Evolutionary conservation across 768 basidiomycete genomes (phyloP).

Genomic region (Boletus bicolor): DNA sequence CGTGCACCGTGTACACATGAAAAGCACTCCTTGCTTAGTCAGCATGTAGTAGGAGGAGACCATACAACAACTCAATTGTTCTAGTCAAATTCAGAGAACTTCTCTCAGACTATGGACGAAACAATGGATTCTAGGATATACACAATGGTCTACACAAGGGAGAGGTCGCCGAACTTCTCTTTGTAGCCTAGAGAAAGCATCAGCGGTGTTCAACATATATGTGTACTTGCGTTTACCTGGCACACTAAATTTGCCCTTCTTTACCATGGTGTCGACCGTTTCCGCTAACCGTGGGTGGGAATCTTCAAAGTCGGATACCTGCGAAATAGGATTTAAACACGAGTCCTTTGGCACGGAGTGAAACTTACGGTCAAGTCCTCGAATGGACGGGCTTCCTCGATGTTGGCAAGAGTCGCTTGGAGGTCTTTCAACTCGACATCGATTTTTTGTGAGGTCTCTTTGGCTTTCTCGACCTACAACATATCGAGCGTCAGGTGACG

Average conservation of each 20-base stretch:
- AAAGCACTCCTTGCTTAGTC: slow-evolving; percentile 21
- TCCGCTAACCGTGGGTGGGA: slow-evolving; percentile 92
- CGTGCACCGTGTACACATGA: not conserved
- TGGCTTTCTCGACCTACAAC: slow-evolving; percentile 76
- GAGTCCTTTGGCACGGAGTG: not conserved
- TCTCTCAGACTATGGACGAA: not conserved
- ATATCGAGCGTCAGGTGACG: slow-evolving; percentile 5
- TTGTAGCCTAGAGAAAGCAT: slow-evolving; percentile 60
- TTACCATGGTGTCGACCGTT: slow-evolving; percentile 90
- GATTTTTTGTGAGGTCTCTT: slow-evolving; percentile 87
- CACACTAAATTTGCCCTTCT: slow-evolving; percentile 98
- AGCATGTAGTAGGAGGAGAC: not conserved
- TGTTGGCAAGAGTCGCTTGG: slow-evolving; percentile 91
- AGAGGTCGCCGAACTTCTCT: slow-evolving; percentile 96
- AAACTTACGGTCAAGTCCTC: slow-evolving; percentile 89
- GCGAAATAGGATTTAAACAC: slow-evolving; percentile 4
- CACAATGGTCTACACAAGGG: slow-evolving; percentile 65
- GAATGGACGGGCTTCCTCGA: slow-evolving; percentile 95
- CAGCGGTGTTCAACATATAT: not conserved
- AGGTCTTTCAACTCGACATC: slow-evolving; percentile 88
- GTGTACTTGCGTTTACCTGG: slow-evolving; percentile 55
- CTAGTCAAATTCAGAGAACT: not conserved
- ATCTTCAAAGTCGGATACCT: slow-evolving; percentile 87
- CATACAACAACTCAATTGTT: not conserved
- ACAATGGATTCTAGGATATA: slow-evolving; percentile 24